Evolutionary conservation across 352 stramenopile genomes (phyloP).

Genomic region (Phytophthora foliorum): DNA sequence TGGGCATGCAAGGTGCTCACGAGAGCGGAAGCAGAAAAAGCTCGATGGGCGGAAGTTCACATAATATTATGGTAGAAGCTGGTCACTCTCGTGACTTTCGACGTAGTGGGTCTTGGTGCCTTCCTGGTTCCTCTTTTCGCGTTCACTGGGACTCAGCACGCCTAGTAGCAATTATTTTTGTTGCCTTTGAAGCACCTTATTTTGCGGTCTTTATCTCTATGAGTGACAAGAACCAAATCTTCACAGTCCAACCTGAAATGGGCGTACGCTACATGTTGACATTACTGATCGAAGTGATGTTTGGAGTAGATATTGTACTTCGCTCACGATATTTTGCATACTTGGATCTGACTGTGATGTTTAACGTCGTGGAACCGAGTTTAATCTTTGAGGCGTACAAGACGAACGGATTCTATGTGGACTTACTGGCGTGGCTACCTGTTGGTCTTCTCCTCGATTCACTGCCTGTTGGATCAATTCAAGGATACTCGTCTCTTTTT

Average conservation of each 20-base stretch:
- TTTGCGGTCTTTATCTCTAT: conserved; percentile 77
- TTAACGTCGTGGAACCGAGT: conserved; percentile 54
- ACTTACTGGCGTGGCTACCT: conserved; percentile 59
- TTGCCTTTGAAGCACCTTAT: conserved; percentile 76
- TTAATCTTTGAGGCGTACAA: conserved; percentile 73
- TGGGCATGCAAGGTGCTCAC: conserved; percentile 51
- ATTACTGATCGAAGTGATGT: conserved; percentile 57
- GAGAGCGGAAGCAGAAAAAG: conserved; percentile 13
- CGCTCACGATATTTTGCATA: conserved; percentile 63
- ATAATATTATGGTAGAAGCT: conserved; percentile 7
- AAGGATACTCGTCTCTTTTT: conserved; percentile 55
- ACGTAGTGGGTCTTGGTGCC: conserved; percentile 32
- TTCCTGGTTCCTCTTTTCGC: conserved; percentile 59
- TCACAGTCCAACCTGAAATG: conserved; percentile 42
- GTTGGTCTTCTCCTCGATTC: conserved; percentile 56
- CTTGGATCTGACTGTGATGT: conserved; percentile 65
- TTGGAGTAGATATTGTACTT: conserved; percentile 59
- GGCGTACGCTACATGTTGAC: conserved; percentile 43
- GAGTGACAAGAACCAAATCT: conserved; percentile 47
- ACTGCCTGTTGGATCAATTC: conserved; percentile 18
- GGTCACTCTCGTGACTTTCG: not conserved
- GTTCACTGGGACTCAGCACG: conserved; percentile 58
- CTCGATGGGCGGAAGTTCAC: conserved; percentile 30
- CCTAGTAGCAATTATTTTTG: conserved; percentile 52
- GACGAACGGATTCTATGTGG: conserved; percentile 56